phyloP scores from a whole-genome alignment of 2,329 filamentous ascomycete species.

The Neopestalotiopsis rosae region DNA sequence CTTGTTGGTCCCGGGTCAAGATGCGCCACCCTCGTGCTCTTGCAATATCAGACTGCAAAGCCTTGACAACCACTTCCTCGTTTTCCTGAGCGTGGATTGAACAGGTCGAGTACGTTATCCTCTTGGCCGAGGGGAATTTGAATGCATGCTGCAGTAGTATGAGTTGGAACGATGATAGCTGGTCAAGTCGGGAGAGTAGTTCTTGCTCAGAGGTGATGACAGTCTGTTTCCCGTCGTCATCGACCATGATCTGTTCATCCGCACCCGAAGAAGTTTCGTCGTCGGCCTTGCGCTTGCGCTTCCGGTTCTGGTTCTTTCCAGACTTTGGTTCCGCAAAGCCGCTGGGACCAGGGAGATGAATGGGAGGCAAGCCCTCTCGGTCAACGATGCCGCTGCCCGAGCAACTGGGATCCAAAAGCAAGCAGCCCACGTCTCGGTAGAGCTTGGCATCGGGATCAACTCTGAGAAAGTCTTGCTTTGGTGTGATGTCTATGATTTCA shows the following conservation, averaged over 20 bases:
- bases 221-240: slow-evolving; percentile 62
- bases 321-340: slow-evolving; percentile 44
- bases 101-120: slow-evolving; percentile 92
- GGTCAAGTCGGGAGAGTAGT: slow-evolving; percentile 68
- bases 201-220: slow-evolving; percentile 59
- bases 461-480: slow-evolving; percentile 81
- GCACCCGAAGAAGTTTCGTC: slow-evolving; percentile 29
- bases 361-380: slow-evolving; percentile 75
- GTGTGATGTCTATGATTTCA: slow-evolving; percentile 68
- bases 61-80: slow-evolving; percentile 78
- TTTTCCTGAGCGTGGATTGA: slow-evolving; percentile 89
- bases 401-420: slow-evolving; percentile 92
- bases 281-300: slow-evolving; percentile 51
- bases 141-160: slow-evolving; percentile 85
- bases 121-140: slow-evolving; percentile 74
- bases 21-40: slow-evolving; percentile 76
- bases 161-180: slow-evolving; percentile 82
- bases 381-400: slow-evolving; percentile 95
- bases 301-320: slow-evolving; percentile 40
- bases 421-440: slow-evolving; percentile 74
- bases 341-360: slow-evolving; percentile 60
- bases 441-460: slow-evolving; percentile 67
- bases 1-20: slow-evolving; percentile 74
- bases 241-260: slow-evolving; percentile 46
- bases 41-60: slow-evolving; percentile 72